Conservation (phyloP, 2,329 filamentous ascomycete genomes). For the Tolypocladium paradoxum region DNA sequence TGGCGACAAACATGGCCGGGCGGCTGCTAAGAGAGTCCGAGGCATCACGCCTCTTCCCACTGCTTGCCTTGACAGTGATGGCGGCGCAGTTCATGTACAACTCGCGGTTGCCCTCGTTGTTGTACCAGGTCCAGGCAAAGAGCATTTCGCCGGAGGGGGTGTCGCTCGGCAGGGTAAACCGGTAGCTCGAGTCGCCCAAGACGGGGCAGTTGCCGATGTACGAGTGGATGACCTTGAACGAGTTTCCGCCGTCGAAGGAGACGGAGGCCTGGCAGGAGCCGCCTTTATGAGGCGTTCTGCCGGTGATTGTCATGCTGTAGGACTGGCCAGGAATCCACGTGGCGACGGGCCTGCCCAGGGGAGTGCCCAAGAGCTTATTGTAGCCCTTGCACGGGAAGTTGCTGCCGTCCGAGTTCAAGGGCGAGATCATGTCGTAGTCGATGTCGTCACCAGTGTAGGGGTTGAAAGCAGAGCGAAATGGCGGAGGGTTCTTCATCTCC, state of each 20-base stretch:
- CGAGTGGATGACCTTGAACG: constrained; percentile 57
- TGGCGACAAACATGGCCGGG: constrained; percentile 62
- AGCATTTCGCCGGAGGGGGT: constrained; percentile 50
- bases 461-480: constrained; percentile 43
- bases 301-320: constrained; percentile 54
- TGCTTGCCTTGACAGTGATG: constrained; percentile 44
- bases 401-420: constrained; percentile 46
- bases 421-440: constrained; percentile 64
- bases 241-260: constrained; percentile 59
- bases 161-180: constrained; percentile 56
- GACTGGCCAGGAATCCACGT: constrained; percentile 51
- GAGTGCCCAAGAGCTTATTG: constrained; percentile 35
- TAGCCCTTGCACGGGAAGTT: constrained; percentile 71
- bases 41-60: constrained; percentile 18
- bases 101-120: constrained; percentile 65
- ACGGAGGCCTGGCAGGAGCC: constrained; percentile 69
- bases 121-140: constrained; percentile 71
- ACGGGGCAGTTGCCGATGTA: constrained; percentile 45
- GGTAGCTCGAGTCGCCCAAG: constrained; percentile 36
- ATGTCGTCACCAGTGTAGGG: constrained; percentile 32
- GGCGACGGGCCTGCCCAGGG: constrained; percentile 41
- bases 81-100: constrained; percentile 82
- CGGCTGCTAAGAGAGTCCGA: constrained; percentile 37
- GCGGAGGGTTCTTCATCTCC: constrained; percentile 41
- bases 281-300: constrained; percentile 53